Conservation (phyloP, 768 basidiomycete genomes). For the Terana coerulea region DNA sequence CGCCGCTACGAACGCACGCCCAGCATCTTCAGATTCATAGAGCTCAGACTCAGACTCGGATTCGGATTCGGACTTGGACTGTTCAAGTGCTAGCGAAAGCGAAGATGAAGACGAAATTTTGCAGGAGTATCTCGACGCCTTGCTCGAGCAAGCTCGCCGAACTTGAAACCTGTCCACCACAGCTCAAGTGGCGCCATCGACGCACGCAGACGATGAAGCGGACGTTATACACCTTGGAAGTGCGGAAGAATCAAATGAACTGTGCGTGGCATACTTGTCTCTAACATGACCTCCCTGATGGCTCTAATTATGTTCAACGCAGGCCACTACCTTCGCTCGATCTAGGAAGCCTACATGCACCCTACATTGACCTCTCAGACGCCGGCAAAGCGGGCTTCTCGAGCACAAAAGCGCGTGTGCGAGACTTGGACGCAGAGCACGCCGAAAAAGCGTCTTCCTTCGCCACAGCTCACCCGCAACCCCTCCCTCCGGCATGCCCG, state of each 20-base stretch:
- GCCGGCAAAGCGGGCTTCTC: slow-evolving; percentile 41
- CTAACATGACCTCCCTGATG: too few relatives aligned
- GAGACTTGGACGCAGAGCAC: slow-evolving; percentile 59
- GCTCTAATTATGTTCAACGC: too few relatives aligned
- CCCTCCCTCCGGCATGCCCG: slow-evolving; percentile 55
- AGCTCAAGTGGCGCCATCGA: slow-evolving; percentile 10
- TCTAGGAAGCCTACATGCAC: slow-evolving; percentile 56
- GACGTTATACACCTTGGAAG: slow-evolving; percentile 49
- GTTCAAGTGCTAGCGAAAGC: slow-evolving; percentile 25
- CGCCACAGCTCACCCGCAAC: slow-evolving; percentile 55
- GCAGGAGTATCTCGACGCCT: slow-evolving; percentile 55
- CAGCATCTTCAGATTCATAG: slow-evolving; percentile 1
- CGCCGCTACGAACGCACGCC: too few relatives aligned
- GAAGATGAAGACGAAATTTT: slow-evolving; percentile 51
- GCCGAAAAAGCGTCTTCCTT: slow-evolving; percentile 47
- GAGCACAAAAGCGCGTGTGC: slow-evolving; percentile 27
- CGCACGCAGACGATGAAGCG: slow-evolving; percentile 38
- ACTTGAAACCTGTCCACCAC: slow-evolving; percentile 36
- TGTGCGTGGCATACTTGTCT: too few relatives aligned
- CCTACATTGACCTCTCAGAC: slow-evolving; percentile 58
- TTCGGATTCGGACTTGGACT: slow-evolving; percentile 37
- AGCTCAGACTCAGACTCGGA: too few relatives aligned
- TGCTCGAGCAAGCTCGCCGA: slow-evolving; percentile 60
- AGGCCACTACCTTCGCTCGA: slow-evolving; percentile 64
- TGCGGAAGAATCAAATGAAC: slow-evolving; percentile 20